These are phyloP conservation scores for Pyropia yezoensis DNA, from an alignment of 23 red algal species.

Conservation along the genomic window DNA sequence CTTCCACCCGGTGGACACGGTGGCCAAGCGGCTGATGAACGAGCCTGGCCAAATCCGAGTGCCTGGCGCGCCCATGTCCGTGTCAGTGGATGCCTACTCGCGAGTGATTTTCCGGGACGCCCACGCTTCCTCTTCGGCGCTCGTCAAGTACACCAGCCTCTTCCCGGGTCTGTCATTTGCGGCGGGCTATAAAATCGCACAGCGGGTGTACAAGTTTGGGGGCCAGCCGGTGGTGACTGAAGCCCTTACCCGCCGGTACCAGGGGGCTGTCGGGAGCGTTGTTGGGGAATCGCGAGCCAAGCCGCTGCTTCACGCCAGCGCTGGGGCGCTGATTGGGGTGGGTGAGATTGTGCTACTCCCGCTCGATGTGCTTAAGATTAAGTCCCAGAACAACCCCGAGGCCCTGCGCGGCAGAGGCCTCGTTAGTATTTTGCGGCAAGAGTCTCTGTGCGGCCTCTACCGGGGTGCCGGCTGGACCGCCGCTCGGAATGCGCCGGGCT, in stretches of 20 bases:
- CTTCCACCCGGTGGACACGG: conserved; percentile 68
- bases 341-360: conserved; percentile 63
- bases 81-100: conserved; percentile 41
- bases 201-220: conserved; percentile 71
- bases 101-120: conserved; percentile 51
- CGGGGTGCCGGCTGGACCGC: conserved; percentile 67
- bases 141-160: conserved; percentile 25
- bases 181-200: conserved; percentile 61
- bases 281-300: conserved; percentile 35
- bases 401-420: conserved; percentile 44
- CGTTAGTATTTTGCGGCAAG: conserved; percentile 30
- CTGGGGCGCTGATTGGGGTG: conserved; percentile 41
- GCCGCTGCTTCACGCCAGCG: conserved; percentile 36
- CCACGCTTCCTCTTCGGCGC: conserved; percentile 1
- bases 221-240: conserved; percentile 56
- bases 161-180: conserved; percentile 66
- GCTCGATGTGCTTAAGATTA: conserved; percentile 73
- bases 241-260: conserved; percentile 6
- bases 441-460: conserved; percentile 44
- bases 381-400: conserved; percentile 60
- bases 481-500: conserved; percentile 57
- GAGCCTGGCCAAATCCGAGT: conserved; percentile 16
- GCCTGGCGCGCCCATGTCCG: conserved; percentile 20
- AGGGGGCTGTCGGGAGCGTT: neutral
- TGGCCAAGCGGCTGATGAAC: conserved; percentile 62